Conservation (phyloP, 768 basidiomycete genomes). For the Cystobasidium ongulense region DNA sequence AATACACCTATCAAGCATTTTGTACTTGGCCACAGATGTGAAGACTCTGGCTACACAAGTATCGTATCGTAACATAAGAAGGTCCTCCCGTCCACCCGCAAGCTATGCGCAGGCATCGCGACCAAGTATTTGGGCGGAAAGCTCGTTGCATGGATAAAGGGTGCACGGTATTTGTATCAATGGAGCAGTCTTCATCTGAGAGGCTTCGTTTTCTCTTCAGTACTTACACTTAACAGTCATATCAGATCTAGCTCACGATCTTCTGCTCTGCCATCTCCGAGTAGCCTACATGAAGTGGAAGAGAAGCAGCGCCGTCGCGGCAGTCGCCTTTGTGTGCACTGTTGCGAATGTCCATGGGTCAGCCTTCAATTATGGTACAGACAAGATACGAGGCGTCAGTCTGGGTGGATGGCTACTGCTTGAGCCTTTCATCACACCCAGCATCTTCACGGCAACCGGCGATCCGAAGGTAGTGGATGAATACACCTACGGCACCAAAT, state of each 20-base stretch:
- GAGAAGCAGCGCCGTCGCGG: background rate
- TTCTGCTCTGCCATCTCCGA: background rate
- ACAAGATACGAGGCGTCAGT: conserved; percentile 74
- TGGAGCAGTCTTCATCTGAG: no score
- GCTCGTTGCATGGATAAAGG: no score
- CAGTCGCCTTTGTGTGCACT: background rate
- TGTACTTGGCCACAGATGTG: no score
- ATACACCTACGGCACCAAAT: conserved; percentile 45
- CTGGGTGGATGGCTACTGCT: conserved; percentile 61
- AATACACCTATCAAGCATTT: no score
- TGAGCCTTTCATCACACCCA: conserved; percentile 70
- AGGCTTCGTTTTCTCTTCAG: no score
- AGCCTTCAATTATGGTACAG: conserved; percentile 52
- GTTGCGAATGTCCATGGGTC: background rate
- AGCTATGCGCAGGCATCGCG: no score
- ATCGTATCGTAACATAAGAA: no score
- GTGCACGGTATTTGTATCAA: no score
- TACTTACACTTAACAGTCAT: no score
- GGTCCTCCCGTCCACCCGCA: no score
- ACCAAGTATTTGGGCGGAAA: no score
- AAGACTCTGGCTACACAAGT: no score
- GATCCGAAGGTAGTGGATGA: conserved; percentile 61
- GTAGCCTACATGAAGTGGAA: background rate
- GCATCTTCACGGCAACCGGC: conserved; percentile 63
- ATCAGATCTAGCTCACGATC: background rate